A percentile compares a stretch with the other conserved stretches of the same genome.
These are phyloP conservation scores for Coprinopsis cinerea DNA, from an alignment of 768 basidiomycete species.

Conservation along the genomic window DNA sequence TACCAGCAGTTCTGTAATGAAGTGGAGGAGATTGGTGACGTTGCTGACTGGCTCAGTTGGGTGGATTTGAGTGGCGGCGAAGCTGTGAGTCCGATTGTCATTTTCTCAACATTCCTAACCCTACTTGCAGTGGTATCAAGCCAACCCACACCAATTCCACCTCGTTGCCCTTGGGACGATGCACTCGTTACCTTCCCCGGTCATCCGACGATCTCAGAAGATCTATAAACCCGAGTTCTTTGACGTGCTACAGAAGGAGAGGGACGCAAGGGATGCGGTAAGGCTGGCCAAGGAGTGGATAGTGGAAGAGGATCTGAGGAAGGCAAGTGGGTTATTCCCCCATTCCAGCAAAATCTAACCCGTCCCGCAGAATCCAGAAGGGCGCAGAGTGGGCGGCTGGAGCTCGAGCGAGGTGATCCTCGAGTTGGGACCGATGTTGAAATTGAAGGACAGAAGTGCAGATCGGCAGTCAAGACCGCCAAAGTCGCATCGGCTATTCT, in stretches of 20 bases:
- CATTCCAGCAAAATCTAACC: not conserved
- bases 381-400: conserved; percentile 40
- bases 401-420: conserved; percentile 42
- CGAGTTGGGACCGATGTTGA: conserved; percentile 56
- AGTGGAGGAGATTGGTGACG: conserved; percentile 63
- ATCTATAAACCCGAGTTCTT: conserved; percentile 87
- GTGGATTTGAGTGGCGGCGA: conserved; percentile 64
- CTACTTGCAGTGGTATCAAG: conserved; percentile 50
- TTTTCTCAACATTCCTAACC: not conserved
- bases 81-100: conserved; percentile 38
- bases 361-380: conserved; percentile 15
- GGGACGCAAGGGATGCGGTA: conserved; percentile 56
- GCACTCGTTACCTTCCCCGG: conserved; percentile 85
- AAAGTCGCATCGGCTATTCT: conserved; percentile 44
- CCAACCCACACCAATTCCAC: conserved; percentile 85
- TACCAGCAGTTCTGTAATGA: conserved; percentile 79
- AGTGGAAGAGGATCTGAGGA: conserved; percentile 21
- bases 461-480: conserved; percentile 14
- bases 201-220: conserved; percentile 72
- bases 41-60: conserved; percentile 75
- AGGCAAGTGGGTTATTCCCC: conserved; percentile 12
- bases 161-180: conserved; percentile 74
- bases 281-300: conserved; percentile 57
- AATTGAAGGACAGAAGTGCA: conserved; percentile 31
- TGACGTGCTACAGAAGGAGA: conserved; percentile 48